Evolutionary conservation across 2,329 filamentous ascomycete genomes (phyloP).

Genomic region (Penicillium aurantiogriseum): DNA sequence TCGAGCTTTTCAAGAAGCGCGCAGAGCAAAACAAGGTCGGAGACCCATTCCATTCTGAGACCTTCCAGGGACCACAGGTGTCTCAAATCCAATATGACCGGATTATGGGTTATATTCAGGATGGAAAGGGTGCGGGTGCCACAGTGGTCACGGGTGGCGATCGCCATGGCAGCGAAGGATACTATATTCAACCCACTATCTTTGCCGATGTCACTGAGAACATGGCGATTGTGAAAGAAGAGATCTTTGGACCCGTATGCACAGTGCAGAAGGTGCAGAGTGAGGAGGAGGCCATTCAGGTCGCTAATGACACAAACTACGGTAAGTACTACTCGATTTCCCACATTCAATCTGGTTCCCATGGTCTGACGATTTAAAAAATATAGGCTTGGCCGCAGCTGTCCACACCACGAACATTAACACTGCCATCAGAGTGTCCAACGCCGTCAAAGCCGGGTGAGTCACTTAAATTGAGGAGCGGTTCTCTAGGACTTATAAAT

Average conservation of each 20-base stretch:
- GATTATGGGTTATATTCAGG: conserved; percentile 73
- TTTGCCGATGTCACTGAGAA: conserved; percentile 69
- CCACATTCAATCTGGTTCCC: background rate
- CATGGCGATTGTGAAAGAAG: conserved; percentile 71
- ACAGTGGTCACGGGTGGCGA: conserved; percentile 65
- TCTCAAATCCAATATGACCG: conserved; percentile 80
- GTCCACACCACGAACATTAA: conserved; percentile 76
- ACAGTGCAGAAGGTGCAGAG: conserved; percentile 70
- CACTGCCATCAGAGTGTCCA: conserved; percentile 72
- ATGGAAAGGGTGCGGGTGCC: conserved; percentile 63
- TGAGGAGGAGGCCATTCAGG: conserved; percentile 65
- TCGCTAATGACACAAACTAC: conserved; percentile 72
- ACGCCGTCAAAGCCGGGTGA: conserved; percentile 64
- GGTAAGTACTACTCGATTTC: conserved; percentile 52
- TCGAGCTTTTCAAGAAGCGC: conserved; percentile 73
- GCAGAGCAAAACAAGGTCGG: conserved; percentile 72
- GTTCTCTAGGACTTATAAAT: background rate
- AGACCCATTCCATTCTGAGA: conserved; percentile 72
- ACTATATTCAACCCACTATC: conserved; percentile 87
- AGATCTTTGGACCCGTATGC: conserved; percentile 79
- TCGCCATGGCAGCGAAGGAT: conserved; percentile 71
- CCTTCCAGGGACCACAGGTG: conserved; percentile 85
- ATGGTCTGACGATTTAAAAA: conserved; percentile 37
- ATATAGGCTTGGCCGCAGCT: conserved; percentile 68
- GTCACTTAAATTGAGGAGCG: conserved; percentile 42